These are phyloP conservation scores for Ustulina deusta DNA, from an alignment of 2,329 filamentous ascomycete species.

Conservation along the genomic window DNA sequence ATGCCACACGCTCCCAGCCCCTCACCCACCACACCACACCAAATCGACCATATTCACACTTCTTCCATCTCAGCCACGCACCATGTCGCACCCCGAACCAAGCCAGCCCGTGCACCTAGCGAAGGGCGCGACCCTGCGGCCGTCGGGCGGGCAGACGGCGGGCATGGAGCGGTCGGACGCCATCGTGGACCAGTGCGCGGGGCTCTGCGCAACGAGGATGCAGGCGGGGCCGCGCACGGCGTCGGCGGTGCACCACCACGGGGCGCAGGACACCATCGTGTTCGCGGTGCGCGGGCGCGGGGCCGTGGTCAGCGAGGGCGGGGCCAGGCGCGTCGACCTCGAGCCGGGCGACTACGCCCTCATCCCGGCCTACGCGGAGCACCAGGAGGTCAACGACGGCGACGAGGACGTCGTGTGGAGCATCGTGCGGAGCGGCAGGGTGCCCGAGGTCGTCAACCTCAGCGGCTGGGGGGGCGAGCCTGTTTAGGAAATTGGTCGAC, in stretches of 20 bases:
- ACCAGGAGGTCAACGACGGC: constrained; percentile 67
- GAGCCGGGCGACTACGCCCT: constrained; percentile 64
- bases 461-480: constrained; percentile 57
- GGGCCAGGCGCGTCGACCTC: constrained; percentile 60
- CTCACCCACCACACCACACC: neutral
- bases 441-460: constrained; percentile 63
- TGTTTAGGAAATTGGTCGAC: too few relatives aligned
- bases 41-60: too few relatives aligned
- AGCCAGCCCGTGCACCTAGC: constrained; percentile 53
- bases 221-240: constrained; percentile 61
- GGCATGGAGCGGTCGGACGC: constrained; percentile 63
- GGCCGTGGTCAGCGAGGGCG: constrained; percentile 62
- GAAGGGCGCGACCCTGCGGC: constrained; percentile 51
- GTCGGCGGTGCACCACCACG: constrained; percentile 66
- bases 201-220: constrained; percentile 62
- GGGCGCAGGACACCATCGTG: constrained; percentile 65
- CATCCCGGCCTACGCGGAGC: constrained; percentile 65
- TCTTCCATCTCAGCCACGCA: neutral
- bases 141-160: constrained; percentile 61
- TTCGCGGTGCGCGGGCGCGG: constrained; percentile 63
- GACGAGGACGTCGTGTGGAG: constrained; percentile 67
- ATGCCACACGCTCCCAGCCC: neutral
- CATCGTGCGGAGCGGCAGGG: constrained; percentile 61
- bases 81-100: constrained; percentile 45
- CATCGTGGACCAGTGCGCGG: constrained; percentile 60